Evolutionary conservation across 179 eudicot species (phyloP).

Genomic region (Pouteria campechiana): DNA sequence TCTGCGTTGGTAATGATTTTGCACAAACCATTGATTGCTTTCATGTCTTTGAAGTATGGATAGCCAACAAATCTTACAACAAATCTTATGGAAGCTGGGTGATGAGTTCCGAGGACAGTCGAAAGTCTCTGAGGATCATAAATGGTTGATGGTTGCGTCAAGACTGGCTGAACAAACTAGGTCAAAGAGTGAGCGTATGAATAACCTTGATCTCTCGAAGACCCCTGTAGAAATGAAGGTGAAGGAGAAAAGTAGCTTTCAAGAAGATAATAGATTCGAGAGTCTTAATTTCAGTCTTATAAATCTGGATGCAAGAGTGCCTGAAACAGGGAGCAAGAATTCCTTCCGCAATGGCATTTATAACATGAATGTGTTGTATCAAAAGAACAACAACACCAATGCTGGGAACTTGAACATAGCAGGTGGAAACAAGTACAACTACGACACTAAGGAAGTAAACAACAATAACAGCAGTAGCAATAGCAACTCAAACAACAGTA

Average conservation of each 20-base stretch:
- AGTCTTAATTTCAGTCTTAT: conserved; percentile 69
- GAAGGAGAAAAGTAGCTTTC: conserved; percentile 44
- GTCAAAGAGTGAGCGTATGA: conserved; percentile 68
- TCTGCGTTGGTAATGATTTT: no score
- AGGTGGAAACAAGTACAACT: conserved; percentile 41
- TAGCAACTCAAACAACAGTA: no score
- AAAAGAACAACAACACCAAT: conserved; percentile 37
- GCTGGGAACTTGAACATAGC: conserved; percentile 32
- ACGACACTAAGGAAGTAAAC: conserved; percentile 34
- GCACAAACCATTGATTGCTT: no score
- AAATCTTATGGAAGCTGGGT: conserved; percentile 78
- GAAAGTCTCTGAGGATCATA: conserved; percentile 73
- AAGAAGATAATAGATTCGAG: conserved; percentile 83
- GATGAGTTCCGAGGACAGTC: conserved; percentile 86
- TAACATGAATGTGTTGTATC: conserved; percentile 53
- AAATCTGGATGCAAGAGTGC: conserved; percentile 50
- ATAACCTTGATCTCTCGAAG: conserved; percentile 75
- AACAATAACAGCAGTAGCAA: conserved; percentile 8
- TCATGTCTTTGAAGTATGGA: conserved; percentile 51
- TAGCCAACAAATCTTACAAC: conserved; percentile 46
- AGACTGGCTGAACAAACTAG: conserved; percentile 90
- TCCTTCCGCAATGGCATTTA: conserved; percentile 42
- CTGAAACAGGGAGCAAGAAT: conserved; percentile 35
- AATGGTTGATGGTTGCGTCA: conserved; percentile 82
- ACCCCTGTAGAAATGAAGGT: conserved; percentile 48